Base-by-base conservation (phyloP, 1,139 yeast genomes). In the Debaryomycetaceae sp. region DNA sequence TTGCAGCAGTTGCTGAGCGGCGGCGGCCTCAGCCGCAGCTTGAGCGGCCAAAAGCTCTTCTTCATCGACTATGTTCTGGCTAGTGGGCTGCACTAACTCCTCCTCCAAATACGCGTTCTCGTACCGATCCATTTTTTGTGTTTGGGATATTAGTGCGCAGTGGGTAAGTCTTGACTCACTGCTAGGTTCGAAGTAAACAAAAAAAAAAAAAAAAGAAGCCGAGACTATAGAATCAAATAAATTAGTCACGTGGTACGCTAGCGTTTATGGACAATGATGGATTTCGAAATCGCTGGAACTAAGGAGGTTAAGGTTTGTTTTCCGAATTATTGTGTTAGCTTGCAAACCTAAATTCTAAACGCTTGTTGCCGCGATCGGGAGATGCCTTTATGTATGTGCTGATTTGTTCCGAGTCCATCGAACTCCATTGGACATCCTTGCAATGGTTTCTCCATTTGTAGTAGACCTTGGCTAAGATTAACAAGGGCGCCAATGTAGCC, bases 1-100 rank as follows among this genome's bases (percentile, higher is more conserved):
- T 25, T 65, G 70, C 31, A 52, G 65, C 39, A 57, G 70, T 40
- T 62, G 71, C 30, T 60, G 66, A 10, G 66, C 66, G 5, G 70
- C 71, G 1, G 72, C 71, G 0, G 69, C 72, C 41, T 65, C 72
- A 1, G 73, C 72, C 2, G 72, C 73, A 6, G 71, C 72, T 34
- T 69, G 72, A 7, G 74, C 73, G 17, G 64, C 61, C 30, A 60
- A 45, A 28, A 58, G 42, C 36, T 58, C 64, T 19, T 57, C 64
- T 36, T 59, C 65, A 33, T 58, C 63, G 5, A 56, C 64, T 10
- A 54, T 46, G 23, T 48, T 49, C 28, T 50, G 55, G 21, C 46
- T 46, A 12, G 45, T 9, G 3, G 27, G 15, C 14, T 23, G 33
- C n/a, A 34, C 34, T 18, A 30, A 21, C 3, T 33, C 36, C 8